phyloP scores from a whole-genome alignment of 176 grass and related monocot species.

The Musa itinerans region DNA sequence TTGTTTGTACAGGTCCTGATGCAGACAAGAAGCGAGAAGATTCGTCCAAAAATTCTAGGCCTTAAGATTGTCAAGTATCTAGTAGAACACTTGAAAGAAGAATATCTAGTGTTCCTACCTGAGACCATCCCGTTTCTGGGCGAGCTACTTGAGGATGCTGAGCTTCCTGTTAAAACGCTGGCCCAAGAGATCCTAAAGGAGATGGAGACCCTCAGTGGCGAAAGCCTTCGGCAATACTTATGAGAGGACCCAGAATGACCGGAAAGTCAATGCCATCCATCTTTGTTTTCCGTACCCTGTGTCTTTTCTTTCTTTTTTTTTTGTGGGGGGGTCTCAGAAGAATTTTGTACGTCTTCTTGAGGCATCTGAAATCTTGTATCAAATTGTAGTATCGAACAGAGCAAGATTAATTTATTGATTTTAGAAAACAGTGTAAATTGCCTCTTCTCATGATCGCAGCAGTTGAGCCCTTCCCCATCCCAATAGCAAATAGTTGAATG shows the following conservation, averaged over 20 bases:
- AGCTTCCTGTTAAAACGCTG: conserved; percentile 66
- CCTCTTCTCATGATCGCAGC: too few relatives aligned
- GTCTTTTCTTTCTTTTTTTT: too few relatives aligned
- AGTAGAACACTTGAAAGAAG: conserved; percentile 83
- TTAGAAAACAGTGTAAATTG: too few relatives aligned
- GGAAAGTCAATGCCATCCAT: too few relatives aligned
- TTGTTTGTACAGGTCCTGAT: conserved; percentile 61
- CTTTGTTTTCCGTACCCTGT: too few relatives aligned
- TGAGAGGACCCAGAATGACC: conserved; percentile 5
- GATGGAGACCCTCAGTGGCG: conserved; percentile 62
- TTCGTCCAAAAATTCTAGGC: conserved; percentile 63
- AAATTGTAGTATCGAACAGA: too few relatives aligned
- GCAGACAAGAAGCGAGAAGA: conserved; percentile 67
- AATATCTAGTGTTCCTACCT: conserved; percentile 55
- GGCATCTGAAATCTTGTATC: too few relatives aligned
- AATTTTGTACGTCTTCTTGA: too few relatives aligned
- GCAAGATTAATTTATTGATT: too few relatives aligned
- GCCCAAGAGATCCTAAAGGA: conserved; percentile 71
- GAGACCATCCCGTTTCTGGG: conserved; percentile 80
- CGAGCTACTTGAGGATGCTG: conserved; percentile 67
- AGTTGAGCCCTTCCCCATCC: too few relatives aligned
- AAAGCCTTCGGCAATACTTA: conserved; percentile 65
- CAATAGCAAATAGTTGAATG: too few relatives aligned
- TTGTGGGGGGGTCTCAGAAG: too few relatives aligned
- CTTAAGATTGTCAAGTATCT: conserved; percentile 74